These are phyloP conservation scores for Tanozyma kutaoensis DNA, from an alignment of 805 yeast genomes.

Conservation along the genomic window DNA sequence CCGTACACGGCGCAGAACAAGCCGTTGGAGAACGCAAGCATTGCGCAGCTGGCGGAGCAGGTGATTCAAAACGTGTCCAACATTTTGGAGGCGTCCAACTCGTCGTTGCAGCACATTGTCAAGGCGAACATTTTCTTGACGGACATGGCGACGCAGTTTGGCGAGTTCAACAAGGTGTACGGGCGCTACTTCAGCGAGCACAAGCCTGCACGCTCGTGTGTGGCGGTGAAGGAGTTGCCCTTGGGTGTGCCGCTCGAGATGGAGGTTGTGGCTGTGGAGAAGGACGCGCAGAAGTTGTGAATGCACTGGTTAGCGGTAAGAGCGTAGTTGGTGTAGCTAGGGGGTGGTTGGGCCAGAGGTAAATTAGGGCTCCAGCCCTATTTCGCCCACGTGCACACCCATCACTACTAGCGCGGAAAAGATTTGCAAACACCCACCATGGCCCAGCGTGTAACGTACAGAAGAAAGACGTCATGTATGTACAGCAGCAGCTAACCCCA, in stretches of 20 bases:
- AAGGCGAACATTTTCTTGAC: conserved; percentile 85
- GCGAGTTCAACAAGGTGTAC: conserved; percentile 76
- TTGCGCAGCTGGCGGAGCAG: conserved; percentile 69
- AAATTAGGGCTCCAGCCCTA: too few species aligned
- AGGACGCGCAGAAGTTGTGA: conserved; percentile 20
- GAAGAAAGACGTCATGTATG: conserved; percentile 93
- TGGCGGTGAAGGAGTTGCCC: conserved; percentile 87
- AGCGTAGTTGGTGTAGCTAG: too few species aligned
- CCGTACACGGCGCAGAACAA: conserved; percentile 78
- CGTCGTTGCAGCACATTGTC: conserved; percentile 70
- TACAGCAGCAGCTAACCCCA: conserved; percentile 10
- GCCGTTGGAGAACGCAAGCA: conserved; percentile 54
- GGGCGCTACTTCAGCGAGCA: conserved; percentile 61
- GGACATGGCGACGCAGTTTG: conserved; percentile 72
- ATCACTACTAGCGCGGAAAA: too few species aligned
- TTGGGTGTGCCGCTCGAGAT: conserved; percentile 79
- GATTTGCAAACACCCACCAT: too few species aligned
- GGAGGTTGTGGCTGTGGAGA: conserved; percentile 83
- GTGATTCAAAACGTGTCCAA: conserved; percentile 53
- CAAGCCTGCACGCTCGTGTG: conserved; percentile 96
- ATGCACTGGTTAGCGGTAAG: too few species aligned
- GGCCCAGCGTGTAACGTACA: conserved; percentile 99
- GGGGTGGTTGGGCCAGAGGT: too few species aligned
- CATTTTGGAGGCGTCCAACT: conserved; percentile 76
- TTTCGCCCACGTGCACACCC: too few species aligned